Evolutionary conservation across 2,329 filamentous ascomycete species (phyloP).

Genomic region (Fulvia fulva): DNA sequence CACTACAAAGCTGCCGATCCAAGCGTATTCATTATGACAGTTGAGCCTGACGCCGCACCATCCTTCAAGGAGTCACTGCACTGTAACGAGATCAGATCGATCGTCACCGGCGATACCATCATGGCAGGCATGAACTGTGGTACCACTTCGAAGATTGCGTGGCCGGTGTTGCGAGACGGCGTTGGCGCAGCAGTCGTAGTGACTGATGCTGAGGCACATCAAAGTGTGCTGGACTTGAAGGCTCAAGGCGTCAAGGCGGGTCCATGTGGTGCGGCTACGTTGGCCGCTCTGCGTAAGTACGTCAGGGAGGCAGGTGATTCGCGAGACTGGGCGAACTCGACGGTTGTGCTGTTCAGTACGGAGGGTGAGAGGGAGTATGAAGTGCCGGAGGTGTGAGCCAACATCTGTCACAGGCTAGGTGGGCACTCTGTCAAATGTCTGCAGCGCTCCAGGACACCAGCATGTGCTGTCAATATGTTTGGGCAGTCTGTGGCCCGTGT

Average conservation of each 20-base stretch:
- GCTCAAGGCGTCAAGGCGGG: slow-evolving; percentile 49
- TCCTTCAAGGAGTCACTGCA: slow-evolving; percentile 55
- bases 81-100: slow-evolving; percentile 45
- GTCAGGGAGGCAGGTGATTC: slow-evolving; percentile 29
- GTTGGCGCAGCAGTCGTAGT: slow-evolving; percentile 60
- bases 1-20: slow-evolving; percentile 55
- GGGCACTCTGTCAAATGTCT: too few species aligned
- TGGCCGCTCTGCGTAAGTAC: slow-evolving; percentile 54
- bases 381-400: slow-evolving; percentile 5
- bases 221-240: slow-evolving; percentile 53
- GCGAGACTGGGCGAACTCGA: slow-evolving; percentile 44
- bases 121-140: slow-evolving; percentile 74
- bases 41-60: slow-evolving; percentile 65
- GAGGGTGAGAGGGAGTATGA: slow-evolving; percentile 58
- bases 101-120: slow-evolving; percentile 60
- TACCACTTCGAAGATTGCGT: slow-evolving; percentile 62
- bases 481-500: neutral
- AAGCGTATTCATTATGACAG: slow-evolving; percentile 51
- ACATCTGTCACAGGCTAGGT: neutral
- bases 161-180: slow-evolving; percentile 55
- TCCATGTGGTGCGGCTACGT: slow-evolving; percentile 59
- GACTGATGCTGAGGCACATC: slow-evolving; percentile 60
- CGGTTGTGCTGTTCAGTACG: slow-evolving; percentile 64
- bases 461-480: neutral
- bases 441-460: too few species aligned